phyloP scores from a whole-genome alignment of 331 rosid genomes.

The Ulmus americana region DNA sequence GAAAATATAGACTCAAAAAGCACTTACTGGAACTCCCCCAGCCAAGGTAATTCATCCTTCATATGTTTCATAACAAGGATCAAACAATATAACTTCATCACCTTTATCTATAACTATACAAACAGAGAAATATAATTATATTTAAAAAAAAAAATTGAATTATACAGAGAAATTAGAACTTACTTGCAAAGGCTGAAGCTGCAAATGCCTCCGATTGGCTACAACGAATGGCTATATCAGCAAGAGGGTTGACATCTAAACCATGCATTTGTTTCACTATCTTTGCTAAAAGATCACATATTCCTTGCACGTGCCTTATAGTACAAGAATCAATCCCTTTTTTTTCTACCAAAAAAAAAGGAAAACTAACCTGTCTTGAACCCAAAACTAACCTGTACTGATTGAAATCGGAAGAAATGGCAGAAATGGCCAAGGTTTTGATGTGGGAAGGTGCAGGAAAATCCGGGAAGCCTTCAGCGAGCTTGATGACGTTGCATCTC shows the following conservation, averaged over 20 bases:
- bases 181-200: constrained; percentile 67
- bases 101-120: constrained; percentile 63
- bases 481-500: constrained; percentile 62
- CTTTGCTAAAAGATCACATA: constrained; percentile 55
- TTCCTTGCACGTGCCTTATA: constrained; percentile 67
- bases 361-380: no score
- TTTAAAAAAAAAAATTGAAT: not conserved
- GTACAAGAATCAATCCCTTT: not conserved
- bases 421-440: constrained; percentile 64
- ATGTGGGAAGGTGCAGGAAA: constrained; percentile 66
- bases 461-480: constrained; percentile 85
- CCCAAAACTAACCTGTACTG: constrained; percentile 53
- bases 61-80: constrained; percentile 65
- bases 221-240: constrained; percentile 67
- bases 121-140: constrained; percentile 5
- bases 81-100: constrained; percentile 66
- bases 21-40: constrained; percentile 71
- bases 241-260: constrained; percentile 57
- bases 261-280: constrained; percentile 55
- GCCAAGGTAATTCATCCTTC: constrained; percentile 54
- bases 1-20: constrained; percentile 1
- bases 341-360: no score
- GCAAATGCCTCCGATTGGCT: constrained; percentile 84
- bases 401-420: constrained; percentile 67
- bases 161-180: not conserved